Evolutionary conservation across 495 filamentous ascomycete species (phyloP), one percentile per base, ranked within the genome.

Genomic region (Hypoxylon lenormandii): DNA sequence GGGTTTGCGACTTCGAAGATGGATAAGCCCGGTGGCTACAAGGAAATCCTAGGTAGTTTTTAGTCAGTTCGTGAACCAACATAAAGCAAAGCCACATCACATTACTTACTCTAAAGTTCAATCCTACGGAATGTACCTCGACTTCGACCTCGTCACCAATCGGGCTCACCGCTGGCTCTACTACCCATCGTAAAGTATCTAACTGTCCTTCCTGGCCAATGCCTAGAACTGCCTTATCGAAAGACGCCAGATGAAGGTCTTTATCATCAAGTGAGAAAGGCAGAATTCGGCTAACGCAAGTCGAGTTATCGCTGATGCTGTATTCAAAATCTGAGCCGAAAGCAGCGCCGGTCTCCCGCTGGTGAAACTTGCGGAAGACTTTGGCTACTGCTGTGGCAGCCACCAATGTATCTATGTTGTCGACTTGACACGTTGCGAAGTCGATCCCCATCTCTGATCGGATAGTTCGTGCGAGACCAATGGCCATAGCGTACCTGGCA

Each of bases 381-480:
- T 66, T 15, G 6, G 68, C 37, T 3, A 70, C 21, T 2, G 23
- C 75, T 60, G 26, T 33, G 30, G 30, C 30, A 3, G 2, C 3
- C 30, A 33, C 26, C 26, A 28, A 28, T 28, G 26, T 28, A 33
- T 33, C 30, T 8, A 8, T 33, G 5, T 48, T 15, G 3, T 82
- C 77, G 4, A 82, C 15, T 63, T 87, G 82, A 5, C 81, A 63
- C 0, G 79, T 81, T 2, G 74, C 75, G 43, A 85, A 75, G 15
- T 81, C 62, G 0, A 78, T 53, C 1, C 60, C 10, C 5, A 80
- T 19, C 66, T 86, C 84, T 0, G 64, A 54, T 1, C 83, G 79
- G 0, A 83, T 42, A 5, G 80, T 79, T 7, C 84, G 71, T 1
- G 79, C 75, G 0, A 82, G 1, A 0, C 84, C 84, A 6, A 82